phyloP scores from a whole-genome alignment of 768 basidiomycete species.

The Leccinellum rugosiceps region DNA sequence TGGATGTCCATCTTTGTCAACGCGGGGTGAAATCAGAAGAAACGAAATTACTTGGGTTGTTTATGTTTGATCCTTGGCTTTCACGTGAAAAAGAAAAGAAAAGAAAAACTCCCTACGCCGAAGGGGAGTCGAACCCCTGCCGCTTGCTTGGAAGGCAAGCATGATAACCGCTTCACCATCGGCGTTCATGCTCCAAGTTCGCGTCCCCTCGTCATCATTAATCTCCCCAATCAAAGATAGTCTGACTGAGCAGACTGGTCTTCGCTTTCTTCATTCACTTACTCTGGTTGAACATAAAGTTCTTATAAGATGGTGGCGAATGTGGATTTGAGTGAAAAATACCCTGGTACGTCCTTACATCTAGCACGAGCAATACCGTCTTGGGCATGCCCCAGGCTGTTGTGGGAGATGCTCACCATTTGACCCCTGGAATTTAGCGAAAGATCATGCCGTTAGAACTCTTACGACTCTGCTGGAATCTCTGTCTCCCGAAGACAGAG shows the following conservation, averaged over 20 bases:
- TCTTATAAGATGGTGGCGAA: slow-evolving; percentile 5
- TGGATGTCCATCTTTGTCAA: too few species aligned
- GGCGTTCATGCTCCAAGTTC: slow-evolving; percentile 28
- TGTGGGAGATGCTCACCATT: neutral
- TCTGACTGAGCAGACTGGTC: neutral
- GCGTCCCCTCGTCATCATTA: too few species aligned
- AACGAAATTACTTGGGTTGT: too few species aligned
- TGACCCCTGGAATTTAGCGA: slow-evolving; percentile 35
- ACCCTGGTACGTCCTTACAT: slow-evolving; percentile 18
- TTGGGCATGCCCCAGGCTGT: neutral
- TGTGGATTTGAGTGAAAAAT: slow-evolving; percentile 12
- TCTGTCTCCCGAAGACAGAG: slow-evolving; percentile 46
- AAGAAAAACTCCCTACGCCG: slow-evolving; percentile 34
- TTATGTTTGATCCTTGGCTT: too few species aligned
- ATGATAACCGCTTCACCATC: slow-evolving; percentile 93
- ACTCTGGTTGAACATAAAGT: neutral
- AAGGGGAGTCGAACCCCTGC: slow-evolving; percentile 79
- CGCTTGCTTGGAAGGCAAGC: slow-evolving; percentile 84
- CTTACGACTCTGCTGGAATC: slow-evolving; percentile 49
- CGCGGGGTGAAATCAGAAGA: too few species aligned
- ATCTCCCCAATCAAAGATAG: neutral
- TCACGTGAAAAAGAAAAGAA: too few species aligned
- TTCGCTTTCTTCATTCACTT: neutral
- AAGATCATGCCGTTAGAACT: slow-evolving; percentile 50
- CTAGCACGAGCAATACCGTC: neutral